Evolutionary conservation across 345 rosid genomes (phyloP).

Genomic region (Salix dunnii): DNA sequence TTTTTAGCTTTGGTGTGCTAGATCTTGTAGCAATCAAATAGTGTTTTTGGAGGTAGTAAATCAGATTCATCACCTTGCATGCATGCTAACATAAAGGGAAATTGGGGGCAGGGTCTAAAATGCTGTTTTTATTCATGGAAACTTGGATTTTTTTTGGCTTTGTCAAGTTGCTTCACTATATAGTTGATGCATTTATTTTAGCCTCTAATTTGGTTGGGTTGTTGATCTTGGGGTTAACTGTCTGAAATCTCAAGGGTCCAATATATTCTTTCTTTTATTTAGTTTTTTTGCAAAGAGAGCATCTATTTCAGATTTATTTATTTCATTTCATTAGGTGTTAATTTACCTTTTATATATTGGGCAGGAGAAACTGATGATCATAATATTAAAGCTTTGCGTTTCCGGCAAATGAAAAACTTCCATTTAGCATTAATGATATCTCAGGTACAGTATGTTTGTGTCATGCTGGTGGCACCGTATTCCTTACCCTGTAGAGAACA

Average conservation of each 20-base stretch:
- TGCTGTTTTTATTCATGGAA: no score
- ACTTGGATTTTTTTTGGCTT: no score
- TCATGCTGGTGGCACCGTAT: neutral
- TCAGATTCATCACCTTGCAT: neutral
- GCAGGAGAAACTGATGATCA: conserved; percentile 74
- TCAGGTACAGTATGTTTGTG: conserved; percentile 47
- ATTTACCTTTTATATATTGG: conserved; percentile 14
- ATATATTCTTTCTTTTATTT: neutral
- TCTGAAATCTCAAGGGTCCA: neutral
- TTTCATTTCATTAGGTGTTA: neutral
- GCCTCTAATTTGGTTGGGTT: neutral
- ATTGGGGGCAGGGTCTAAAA: no score
- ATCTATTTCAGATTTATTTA: no score
- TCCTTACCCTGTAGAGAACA: neutral
- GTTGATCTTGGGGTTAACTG: neutral
- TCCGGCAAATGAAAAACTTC: conserved; percentile 85
- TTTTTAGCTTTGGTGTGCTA: neutral
- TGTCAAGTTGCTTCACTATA: no score
- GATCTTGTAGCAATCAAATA: neutral
- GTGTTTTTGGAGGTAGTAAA: neutral
- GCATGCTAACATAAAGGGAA: no score
- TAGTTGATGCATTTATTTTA: no score
- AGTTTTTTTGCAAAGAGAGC: neutral
- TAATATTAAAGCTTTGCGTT: conserved; percentile 61
- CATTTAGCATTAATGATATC: conserved; percentile 87